Percentiles rank a stretch among this genome's conserved stretches.
These are phyloP conservation scores for Pichia exigua DNA, from an alignment of 805 yeast genomes.

Conservation along the genomic window DNA sequence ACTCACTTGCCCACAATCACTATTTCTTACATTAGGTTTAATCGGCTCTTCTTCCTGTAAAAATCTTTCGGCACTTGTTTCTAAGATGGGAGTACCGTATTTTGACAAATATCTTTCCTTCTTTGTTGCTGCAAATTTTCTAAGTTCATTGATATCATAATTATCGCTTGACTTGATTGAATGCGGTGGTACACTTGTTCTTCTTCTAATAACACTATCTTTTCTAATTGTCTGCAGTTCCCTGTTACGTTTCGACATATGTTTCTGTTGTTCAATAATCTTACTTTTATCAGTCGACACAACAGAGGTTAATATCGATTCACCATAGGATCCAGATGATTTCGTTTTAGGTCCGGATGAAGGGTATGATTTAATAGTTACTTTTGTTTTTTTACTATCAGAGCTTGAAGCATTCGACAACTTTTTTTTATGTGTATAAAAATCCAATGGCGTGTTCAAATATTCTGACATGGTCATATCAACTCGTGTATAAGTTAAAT, in stretches of 20 bases:
- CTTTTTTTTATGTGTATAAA: constrained; percentile 9
- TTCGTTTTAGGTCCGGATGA: neutral
- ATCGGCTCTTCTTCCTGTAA: neutral
- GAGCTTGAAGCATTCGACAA: neutral
- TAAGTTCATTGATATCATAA: neutral
- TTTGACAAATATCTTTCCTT: constrained; percentile 1
- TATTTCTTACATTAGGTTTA: constrained; percentile 10
- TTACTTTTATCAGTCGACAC: neutral
- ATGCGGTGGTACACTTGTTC: neutral
- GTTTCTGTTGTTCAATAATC: neutral
- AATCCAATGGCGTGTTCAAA: constrained; percentile 10
- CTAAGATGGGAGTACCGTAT: constrained; percentile 5
- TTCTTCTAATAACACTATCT: constrained; percentile 2
- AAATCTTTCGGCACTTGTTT: neutral
- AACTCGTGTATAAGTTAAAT: constrained; percentile 9
- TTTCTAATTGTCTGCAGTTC: constrained; percentile 5
- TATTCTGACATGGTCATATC: constrained; percentile 11
- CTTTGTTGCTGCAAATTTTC: neutral
- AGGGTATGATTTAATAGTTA: neutral
- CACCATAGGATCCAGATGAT: constrained; percentile 1
- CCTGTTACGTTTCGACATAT: neutral
- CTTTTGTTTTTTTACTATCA: constrained; percentile 1
- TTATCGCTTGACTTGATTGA: neutral
- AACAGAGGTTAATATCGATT: constrained; percentile 6
- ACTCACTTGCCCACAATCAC: constrained; percentile 22